Evolutionary conservation across 495 filamentous ascomycete genomes (phyloP), one percentile per base, ranked within the genome.

Genomic region (Neurospora sublineolata): DNA sequence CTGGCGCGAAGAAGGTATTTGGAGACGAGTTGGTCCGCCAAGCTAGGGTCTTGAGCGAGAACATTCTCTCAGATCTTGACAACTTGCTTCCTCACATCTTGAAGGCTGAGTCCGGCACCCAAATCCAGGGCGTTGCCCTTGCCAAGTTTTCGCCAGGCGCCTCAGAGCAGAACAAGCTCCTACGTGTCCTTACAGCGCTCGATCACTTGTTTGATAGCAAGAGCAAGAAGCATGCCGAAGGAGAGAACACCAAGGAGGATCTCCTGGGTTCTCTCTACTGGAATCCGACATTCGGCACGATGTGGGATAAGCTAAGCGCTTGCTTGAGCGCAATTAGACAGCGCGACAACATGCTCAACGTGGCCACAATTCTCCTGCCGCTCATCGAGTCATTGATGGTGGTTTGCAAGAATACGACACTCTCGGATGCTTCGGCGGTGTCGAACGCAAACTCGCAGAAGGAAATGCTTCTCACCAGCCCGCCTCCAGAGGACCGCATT

Each of bases 381-480:
- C 83, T 97, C 38, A 97, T 98, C 69, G 95, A 99, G 79, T 91
- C 93, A 33, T 84, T 99, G 74, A 98, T 99, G 96, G 96, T 99
- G 69, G 94, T 98, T 41, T 98, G 96, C 87, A 98, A 97, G 84
- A 97, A 98, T 80, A 92, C 93, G 3, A 82, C 94, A 44, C 93
- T 96, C 76, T 89, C 90, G 68, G 86, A 90, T 70, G 80, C 87
- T 2, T 64, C 52, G 14, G 52, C 52, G 52, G 52, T 18, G 52
- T 64, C 52, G 52, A 30, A 64, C 23, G 77, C 83, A 52, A 73
- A 86, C 18, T 82, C 85, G 71, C 89, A 89, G 33, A 91, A 91
- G 77, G 91, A 94, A 68, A 83, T 94, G 76, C 87, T 90, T 30
- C 82, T 93, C 27, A 88, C 90, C 40, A 96, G 90, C 75, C 89